These are phyloP conservation scores for Bertia moriformis DNA, from an alignment of 2,329 filamentous ascomycete genomes.

Conservation along the genomic window DNA sequence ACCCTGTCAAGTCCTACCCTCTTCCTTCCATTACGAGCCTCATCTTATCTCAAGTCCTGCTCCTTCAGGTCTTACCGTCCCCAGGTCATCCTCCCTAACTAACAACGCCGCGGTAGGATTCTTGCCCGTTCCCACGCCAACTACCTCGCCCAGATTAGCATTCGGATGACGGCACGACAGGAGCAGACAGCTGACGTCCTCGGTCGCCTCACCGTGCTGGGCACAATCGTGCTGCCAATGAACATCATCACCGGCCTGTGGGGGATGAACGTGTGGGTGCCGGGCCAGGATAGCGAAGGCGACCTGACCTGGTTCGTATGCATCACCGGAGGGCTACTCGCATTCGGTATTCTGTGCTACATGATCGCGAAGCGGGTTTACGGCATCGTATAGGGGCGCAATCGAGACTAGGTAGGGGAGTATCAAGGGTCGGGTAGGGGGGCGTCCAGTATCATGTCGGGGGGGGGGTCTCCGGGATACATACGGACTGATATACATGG, in stretches of 20 bases:
- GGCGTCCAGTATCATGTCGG: too few relatives aligned
- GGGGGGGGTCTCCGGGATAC: too few relatives aligned
- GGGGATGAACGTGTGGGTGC: constrained; percentile 98
- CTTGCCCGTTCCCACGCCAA: constrained; percentile 84
- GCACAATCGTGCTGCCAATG: constrained; percentile 95
- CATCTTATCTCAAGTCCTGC: constrained; percentile 1
- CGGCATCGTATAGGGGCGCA: constrained; percentile 58
- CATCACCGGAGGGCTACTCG: constrained; percentile 59
- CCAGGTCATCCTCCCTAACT: constrained; percentile 6
- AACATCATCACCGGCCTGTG: constrained; percentile 97
- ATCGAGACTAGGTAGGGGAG: too few relatives aligned
- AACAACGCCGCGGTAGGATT: constrained; percentile 47
- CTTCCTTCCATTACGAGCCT: neutral
- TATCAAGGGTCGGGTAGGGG: too few relatives aligned
- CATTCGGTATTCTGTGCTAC: constrained; percentile 70
- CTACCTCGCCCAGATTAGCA: constrained; percentile 98
- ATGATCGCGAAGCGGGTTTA: constrained; percentile 72
- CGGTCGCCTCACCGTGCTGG: constrained; percentile 84
- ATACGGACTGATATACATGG: too few relatives aligned
- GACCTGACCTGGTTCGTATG: constrained; percentile 64
- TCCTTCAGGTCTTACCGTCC: neutral
- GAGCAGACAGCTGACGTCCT: constrained; percentile 92
- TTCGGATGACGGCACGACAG: constrained; percentile 93
- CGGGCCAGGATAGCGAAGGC: constrained; percentile 72
- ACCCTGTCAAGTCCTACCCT: neutral